These are phyloP conservation scores for Thelonectria rubi DNA, from an alignment of 2,329 filamentous ascomycete genomes.

Conservation along the genomic window DNA sequence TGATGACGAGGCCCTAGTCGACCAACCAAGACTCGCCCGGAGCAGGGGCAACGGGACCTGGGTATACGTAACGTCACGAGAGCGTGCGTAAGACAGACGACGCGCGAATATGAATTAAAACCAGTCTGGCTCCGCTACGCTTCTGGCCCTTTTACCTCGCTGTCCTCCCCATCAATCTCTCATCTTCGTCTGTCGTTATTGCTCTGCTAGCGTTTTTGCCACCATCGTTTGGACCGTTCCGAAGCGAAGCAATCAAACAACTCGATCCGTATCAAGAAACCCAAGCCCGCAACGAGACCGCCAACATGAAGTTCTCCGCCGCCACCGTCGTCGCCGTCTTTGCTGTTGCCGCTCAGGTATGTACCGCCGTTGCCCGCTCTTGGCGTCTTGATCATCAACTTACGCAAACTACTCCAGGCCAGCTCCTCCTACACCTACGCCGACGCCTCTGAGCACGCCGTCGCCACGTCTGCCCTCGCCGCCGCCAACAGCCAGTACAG, in stretches of 20 bases:
- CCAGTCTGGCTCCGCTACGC: background rate
- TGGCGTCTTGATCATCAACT: background rate
- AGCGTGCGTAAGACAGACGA: slow-evolving; percentile 10
- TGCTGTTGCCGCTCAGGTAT: slow-evolving; percentile 10
- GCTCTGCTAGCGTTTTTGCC: background rate
- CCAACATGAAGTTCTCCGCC: slow-evolving; percentile 22
- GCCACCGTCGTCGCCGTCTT: slow-evolving; percentile 1
- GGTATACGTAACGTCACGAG: slow-evolving; percentile 19
- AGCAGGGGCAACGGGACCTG: slow-evolving; percentile 6
- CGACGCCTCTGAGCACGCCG: slow-evolving; percentile 6
- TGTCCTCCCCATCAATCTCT: background rate
- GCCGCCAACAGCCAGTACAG: slow-evolving; percentile 5
- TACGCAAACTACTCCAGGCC: background rate
- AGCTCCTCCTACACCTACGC: slow-evolving; percentile 3
- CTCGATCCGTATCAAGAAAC: background rate
- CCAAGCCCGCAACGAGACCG: background rate
- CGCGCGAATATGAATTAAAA: slow-evolving; percentile 3
- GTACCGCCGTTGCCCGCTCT: background rate
- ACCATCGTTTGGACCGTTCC: background rate
- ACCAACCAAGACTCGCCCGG: slow-evolving; percentile 11
- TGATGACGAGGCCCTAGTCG: slow-evolving; percentile 17
- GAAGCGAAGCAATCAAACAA: background rate
- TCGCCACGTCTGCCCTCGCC: background rate
- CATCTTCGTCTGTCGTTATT: slow-evolving; percentile 15
- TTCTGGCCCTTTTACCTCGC: background rate